Base-by-base conservation (phyloP, 2,329 filamentous ascomycete genomes). In the Tolypocladium sp. region DNA sequence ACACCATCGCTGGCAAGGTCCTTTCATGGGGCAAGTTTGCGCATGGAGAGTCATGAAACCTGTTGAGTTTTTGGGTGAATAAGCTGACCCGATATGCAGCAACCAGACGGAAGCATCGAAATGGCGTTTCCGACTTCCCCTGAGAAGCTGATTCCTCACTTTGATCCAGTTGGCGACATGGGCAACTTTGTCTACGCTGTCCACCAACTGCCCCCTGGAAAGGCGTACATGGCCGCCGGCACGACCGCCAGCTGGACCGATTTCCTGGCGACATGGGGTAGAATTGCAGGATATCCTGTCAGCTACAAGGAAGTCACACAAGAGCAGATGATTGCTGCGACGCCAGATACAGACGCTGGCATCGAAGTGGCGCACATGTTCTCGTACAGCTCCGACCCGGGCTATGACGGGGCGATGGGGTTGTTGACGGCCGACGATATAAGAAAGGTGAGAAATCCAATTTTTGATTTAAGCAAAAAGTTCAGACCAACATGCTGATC, bases 171-270 rank as follows among this genome's bases (percentile, higher is more conserved):
- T n/a, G 67, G 67, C 3, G 79, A 82, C 60, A 73, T 74, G 66
- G 79, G 79, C 0, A 75, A 70, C 63, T 79, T 81, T 56, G 73
- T 74, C 17, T 79, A 79, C 56, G 79, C 77, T 13, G 77, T 82
- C 1, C 74, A 72, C 53, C 74, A 80, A 61, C 79, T 81, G 76
- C 75, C 77, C 0, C 73, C 79, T 0, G 78, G 78, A 1, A 77
- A 77, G 54, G 66, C 69, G 1, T 82, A 81, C 64, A 79, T 82
- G 73, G 79, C 78, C 0, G 76, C 70, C 37, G 78, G 78, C 2
- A 73, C 76, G 4, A 72, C 67, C 4, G 77, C 75, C 64, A 79
- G 70, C 37, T 81, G 78, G 77, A 61, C 71, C 4, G 77, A 81
- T 9, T 81, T 73, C 63, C 73, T 78, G 10, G 63, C 69, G 22